Evolutionary conservation across 2,329 filamentous ascomycete genomes (phyloP).

Genomic region (Beauveria rudraprayagi): DNA sequence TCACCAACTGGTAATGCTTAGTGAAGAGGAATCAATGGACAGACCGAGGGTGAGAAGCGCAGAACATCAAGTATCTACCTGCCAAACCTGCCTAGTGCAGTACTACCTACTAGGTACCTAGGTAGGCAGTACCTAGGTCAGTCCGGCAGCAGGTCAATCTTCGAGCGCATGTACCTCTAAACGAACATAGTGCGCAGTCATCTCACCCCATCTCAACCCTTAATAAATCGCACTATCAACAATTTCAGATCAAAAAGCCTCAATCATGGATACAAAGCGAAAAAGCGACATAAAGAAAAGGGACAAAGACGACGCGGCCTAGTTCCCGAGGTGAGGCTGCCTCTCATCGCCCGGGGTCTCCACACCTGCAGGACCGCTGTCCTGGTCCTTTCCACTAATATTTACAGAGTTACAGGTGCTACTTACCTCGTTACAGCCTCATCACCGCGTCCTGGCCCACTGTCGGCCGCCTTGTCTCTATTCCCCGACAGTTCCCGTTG

Average conservation of each 20-base stretch:
- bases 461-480: not conserved
- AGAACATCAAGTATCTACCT: no score
- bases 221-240: not conserved
- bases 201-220: no score
- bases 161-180: no score
- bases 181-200: no score
- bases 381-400: not conserved
- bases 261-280: not conserved
- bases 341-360: no score
- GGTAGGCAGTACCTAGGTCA: not conserved
- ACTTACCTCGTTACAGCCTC: not conserved
- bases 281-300: not conserved
- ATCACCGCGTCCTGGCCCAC: not conserved
- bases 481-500: not conserved
- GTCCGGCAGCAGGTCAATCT: no score
- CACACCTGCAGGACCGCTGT: not conserved
- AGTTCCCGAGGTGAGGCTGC: not conserved
- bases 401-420: not conserved
- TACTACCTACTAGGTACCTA: not conserved
- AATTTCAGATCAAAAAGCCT: no score
- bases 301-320: not conserved
- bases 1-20: no score
- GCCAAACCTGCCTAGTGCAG: not conserved
- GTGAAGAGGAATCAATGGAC: no score
- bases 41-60: no score